phyloP scores from a whole-genome alignment of 169 alveolate genomes.

The Neospora caninum region DNA sequence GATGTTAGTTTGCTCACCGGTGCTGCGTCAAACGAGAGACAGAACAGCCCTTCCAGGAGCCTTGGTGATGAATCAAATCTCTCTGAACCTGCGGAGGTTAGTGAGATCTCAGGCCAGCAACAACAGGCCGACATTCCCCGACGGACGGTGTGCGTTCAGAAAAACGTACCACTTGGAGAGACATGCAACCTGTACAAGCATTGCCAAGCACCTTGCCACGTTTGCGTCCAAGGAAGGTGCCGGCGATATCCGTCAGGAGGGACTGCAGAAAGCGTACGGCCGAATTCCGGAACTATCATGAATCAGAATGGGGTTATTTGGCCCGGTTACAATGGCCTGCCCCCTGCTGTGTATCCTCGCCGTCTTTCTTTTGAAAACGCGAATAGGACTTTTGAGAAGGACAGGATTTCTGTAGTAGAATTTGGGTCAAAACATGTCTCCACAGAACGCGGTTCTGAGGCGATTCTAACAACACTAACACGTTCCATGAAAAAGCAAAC shows the following conservation, averaged over 20 bases:
- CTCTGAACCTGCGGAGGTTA: background rate
- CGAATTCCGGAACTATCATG: background rate
- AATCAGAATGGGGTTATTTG: background rate
- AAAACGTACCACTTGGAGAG: background rate
- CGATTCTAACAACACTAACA: no score
- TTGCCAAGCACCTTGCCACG: conserved; percentile 9
- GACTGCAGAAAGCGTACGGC: background rate
- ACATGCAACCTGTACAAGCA: background rate
- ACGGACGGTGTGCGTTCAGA: conserved; percentile 12
- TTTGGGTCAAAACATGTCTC: no score
- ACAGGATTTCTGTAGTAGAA: background rate
- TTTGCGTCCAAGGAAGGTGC: conserved; percentile 1
- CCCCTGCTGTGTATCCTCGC: conserved; percentile 5
- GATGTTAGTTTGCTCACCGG: background rate
- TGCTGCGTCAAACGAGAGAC: background rate
- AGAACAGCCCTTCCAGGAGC: background rate
- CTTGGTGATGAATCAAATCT: background rate
- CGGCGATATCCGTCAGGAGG: conserved; percentile 15
- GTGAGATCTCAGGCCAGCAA: background rate
- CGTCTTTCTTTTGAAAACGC: background rate
- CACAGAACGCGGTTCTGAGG: no score
- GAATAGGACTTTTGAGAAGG: background rate
- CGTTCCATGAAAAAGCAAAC: no score
- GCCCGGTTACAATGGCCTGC: background rate
- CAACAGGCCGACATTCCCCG: background rate